Percentiles rank a stretch among this genome's conserved stretches.
These are phyloP conservation scores for Coleophoma crateriformis DNA, from an alignment of 2,329 filamentous ascomycete species.

Conservation along the genomic window DNA sequence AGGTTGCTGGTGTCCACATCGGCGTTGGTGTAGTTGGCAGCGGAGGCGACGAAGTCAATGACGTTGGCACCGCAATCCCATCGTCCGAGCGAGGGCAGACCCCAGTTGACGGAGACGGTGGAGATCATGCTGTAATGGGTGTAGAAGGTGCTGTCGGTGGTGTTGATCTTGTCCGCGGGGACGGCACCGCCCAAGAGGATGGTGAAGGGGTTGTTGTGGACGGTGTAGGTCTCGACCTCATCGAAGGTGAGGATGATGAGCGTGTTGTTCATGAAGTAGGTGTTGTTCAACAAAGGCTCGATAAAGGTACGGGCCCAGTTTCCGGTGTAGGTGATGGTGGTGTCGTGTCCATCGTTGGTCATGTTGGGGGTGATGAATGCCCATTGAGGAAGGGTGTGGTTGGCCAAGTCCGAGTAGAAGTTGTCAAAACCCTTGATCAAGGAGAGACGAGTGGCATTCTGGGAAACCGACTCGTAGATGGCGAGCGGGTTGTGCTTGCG, in stretches of 20 bases:
- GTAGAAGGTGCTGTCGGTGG: slow-evolving; percentile 64
- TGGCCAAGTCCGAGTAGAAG: slow-evolving; percentile 63
- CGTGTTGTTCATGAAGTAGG: slow-evolving; percentile 69
- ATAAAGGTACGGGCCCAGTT: slow-evolving; percentile 64
- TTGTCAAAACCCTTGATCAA: slow-evolving; percentile 69
- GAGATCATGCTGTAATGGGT: slow-evolving; percentile 67
- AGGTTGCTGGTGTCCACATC: slow-evolving; percentile 16
- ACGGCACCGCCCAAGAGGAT: slow-evolving; percentile 73
- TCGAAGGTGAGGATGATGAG: slow-evolving; percentile 76
- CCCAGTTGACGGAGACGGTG: slow-evolving; percentile 64
- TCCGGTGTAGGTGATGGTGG: slow-evolving; percentile 62
- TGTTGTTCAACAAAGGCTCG: slow-evolving; percentile 61
- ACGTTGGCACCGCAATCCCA: slow-evolving; percentile 73
- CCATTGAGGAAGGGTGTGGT: slow-evolving; percentile 62
- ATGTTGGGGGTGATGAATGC: slow-evolving; percentile 70
- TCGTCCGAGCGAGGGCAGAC: slow-evolving; percentile 61
- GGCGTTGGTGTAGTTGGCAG: slow-evolving; percentile 47
- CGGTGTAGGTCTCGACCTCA: slow-evolving; percentile 65
- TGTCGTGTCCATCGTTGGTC: slow-evolving; percentile 73
- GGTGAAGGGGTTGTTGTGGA: slow-evolving; percentile 63
- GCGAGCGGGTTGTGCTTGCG: slow-evolving; percentile 70
- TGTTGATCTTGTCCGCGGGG: slow-evolving; percentile 57
- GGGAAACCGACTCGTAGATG: slow-evolving; percentile 59
- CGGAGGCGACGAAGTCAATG: slow-evolving; percentile 52
- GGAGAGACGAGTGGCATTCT: slow-evolving; percentile 51